phyloP scores from a whole-genome alignment of 192 early-diverging fungal species.

The Umbelopsis sp. region DNA sequence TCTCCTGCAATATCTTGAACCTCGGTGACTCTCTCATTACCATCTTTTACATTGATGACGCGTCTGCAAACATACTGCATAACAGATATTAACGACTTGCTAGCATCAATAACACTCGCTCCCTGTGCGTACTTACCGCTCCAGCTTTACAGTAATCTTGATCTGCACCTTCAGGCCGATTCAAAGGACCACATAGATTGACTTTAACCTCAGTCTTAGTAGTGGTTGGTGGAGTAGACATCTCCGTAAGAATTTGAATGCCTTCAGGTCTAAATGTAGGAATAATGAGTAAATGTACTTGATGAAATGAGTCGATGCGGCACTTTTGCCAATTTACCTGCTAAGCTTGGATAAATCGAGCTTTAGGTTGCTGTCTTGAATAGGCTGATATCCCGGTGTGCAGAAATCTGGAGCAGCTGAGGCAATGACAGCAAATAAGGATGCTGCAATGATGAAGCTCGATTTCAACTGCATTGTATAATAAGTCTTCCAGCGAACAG shows the following conservation, averaged over 20 bases:
- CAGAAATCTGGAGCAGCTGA: slow-evolving; percentile 25
- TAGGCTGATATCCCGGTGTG: slow-evolving; percentile 21
- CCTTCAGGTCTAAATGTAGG: background rate
- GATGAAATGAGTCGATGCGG: background rate
- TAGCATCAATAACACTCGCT: background rate
- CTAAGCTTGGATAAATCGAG: slow-evolving; percentile 29
- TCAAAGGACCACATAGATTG: slow-evolving; percentile 31
- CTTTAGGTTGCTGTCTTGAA: slow-evolving; percentile 7
- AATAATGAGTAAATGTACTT: background rate
- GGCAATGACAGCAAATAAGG: background rate
- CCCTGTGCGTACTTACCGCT: slow-evolving; percentile 18
- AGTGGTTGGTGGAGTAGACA: slow-evolving; percentile 16
- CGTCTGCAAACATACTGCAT: slow-evolving; percentile 21
- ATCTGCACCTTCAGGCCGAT: slow-evolving; percentile 8
- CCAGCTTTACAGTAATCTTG: slow-evolving; percentile 24
- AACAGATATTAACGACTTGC: background rate
- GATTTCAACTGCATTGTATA: slow-evolving; percentile 5
- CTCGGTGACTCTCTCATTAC: slow-evolving; percentile 13
- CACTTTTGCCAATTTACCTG: slow-evolving; percentile 15
- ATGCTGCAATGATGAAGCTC: background rate
- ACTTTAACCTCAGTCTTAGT: slow-evolving; percentile 11
- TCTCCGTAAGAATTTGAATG: slow-evolving; percentile 6
- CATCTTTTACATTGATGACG: slow-evolving; percentile 16
- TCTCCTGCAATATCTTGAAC: slow-evolving; percentile 17
- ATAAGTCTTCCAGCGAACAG: no score